Percentiles rank a stretch among this genome's conserved stretches.
phyloP scores from a whole-genome alignment of 169 alveolate species.

The Eimeria necatrix region DNA sequence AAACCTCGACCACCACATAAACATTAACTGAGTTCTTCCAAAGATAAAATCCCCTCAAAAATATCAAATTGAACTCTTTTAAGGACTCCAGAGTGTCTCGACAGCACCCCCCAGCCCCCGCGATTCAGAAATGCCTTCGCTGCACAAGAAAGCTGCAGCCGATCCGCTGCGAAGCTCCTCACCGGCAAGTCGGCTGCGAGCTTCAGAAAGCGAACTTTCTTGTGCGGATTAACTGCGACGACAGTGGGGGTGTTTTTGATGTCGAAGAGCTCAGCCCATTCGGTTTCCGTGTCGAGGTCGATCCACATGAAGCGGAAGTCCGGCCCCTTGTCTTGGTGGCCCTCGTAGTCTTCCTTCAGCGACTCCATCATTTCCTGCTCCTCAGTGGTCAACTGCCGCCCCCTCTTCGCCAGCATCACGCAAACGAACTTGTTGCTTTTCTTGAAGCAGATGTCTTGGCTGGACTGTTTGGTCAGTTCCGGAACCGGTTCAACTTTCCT shows the following conservation, averaged over 20 bases:
- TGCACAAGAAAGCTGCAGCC: too few relatives aligned
- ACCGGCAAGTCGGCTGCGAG: conserved; percentile 48
- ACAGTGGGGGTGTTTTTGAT: conserved; percentile 88
- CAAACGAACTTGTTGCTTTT: conserved; percentile 88
- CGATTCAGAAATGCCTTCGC: too few relatives aligned
- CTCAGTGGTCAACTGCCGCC: conserved; percentile 83
- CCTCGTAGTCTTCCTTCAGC: conserved; percentile 88
- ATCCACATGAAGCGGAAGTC: conserved; percentile 93
- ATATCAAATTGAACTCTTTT: too few relatives aligned
- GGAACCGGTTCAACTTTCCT: conserved; percentile 90
- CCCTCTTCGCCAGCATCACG: conserved; percentile 89
- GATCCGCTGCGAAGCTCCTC: not conserved
- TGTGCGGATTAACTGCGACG: conserved; percentile 70
- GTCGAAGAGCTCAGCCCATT: conserved; percentile 86
- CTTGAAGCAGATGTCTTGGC: conserved; percentile 92
- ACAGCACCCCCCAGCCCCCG: too few relatives aligned
- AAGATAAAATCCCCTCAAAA: too few relatives aligned
- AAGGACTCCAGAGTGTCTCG: too few relatives aligned
- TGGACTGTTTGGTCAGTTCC: conserved; percentile 89
- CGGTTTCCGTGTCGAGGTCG: conserved; percentile 88
- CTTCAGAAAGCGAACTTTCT: conserved; percentile 53
- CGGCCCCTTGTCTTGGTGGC: conserved; percentile 89
- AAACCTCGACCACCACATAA: not conserved
- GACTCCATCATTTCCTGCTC: conserved; percentile 90
- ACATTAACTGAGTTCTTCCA: not conserved